Percentiles rank a stretch among this genome's conserved stretches.
Evolutionary conservation across 805 yeast species (phyloP).

Genomic region (Yarrowia deformans): DNA sequence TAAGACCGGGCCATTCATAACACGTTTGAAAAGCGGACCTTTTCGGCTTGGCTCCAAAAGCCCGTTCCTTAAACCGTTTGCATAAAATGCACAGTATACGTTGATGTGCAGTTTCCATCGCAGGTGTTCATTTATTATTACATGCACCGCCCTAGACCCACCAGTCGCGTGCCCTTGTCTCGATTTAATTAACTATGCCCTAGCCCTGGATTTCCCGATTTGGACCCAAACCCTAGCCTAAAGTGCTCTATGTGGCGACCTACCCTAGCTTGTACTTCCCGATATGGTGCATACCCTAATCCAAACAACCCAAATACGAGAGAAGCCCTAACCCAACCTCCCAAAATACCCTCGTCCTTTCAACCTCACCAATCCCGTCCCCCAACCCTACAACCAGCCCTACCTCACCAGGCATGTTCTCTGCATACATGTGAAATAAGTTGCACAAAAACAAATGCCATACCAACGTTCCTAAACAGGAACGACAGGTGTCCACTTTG

Average conservation of each 20-base stretch:
- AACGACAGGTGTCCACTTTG: slow-evolving; percentile 10
- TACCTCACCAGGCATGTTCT: background rate
- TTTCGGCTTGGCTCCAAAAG: too few species aligned
- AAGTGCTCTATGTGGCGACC: too few species aligned
- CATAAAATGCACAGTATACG: background rate
- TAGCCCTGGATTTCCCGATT: background rate
- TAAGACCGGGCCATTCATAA: too few species aligned
- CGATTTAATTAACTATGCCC: background rate
- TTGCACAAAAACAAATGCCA: background rate
- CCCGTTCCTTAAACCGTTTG: background rate
- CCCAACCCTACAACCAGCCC: background rate
- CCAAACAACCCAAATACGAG: too few species aligned
- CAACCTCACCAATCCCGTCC: too few species aligned
- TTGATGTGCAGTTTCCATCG: background rate
- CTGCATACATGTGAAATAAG: slow-evolving; percentile 21
- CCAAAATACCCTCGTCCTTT: background rate
- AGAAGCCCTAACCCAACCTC: background rate
- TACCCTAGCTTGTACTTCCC: background rate
- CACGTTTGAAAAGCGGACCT: too few species aligned
- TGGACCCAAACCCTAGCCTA: too few species aligned
- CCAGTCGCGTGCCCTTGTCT: slow-evolving; percentile 13
- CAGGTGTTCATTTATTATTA: background rate
- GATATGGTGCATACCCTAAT: background rate
- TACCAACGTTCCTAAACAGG: background rate
- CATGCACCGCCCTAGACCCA: slow-evolving; percentile 14